Percentiles rank a stretch among this genome's conserved stretches.
Conservation (phyloP, 2,329 filamentous ascomycete genomes). For the Apiospora marii region DNA sequence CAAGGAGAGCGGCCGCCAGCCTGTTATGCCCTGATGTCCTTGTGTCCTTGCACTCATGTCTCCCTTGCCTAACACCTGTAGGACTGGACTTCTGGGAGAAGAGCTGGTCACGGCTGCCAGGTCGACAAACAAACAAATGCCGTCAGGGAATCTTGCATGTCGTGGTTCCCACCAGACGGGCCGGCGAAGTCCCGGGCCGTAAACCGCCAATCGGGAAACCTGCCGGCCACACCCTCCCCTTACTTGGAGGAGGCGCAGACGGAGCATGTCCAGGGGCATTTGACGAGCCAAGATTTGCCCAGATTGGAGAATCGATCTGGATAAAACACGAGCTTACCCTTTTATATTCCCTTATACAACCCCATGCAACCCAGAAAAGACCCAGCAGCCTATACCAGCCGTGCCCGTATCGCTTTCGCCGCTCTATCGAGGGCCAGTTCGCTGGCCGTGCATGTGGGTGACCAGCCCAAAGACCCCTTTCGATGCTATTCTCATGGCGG, state of each 20-base stretch:
- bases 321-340: slow-evolving; percentile 24
- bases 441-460: background rate
- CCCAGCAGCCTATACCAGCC: background rate
- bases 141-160: slow-evolving; percentile 5
- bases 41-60: background rate
- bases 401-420: background rate
- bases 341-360: slow-evolving; percentile 16
- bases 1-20: background rate
- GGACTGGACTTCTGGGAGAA: background rate
- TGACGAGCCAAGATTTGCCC: slow-evolving; percentile 6
- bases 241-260: background rate
- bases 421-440: background rate
- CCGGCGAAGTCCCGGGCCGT: slow-evolving; percentile 20
- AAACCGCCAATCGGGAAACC: slow-evolving; percentile 4
- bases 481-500: background rate
- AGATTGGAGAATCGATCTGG: slow-evolving; percentile 22
- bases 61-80: background rate
- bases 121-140: background rate
- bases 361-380: background rate
- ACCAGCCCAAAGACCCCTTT: background rate
- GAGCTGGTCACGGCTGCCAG: background rate
- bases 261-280: slow-evolving; percentile 17
- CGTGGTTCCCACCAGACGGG: slow-evolving; percentile 11
- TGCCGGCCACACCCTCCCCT: slow-evolving; percentile 4
- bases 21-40: background rate